Evolutionary conservation across 2,329 filamentous ascomycete species (phyloP), one percentile per base, ranked within the genome.

Genomic region (Cladosporium sp.): DNA sequence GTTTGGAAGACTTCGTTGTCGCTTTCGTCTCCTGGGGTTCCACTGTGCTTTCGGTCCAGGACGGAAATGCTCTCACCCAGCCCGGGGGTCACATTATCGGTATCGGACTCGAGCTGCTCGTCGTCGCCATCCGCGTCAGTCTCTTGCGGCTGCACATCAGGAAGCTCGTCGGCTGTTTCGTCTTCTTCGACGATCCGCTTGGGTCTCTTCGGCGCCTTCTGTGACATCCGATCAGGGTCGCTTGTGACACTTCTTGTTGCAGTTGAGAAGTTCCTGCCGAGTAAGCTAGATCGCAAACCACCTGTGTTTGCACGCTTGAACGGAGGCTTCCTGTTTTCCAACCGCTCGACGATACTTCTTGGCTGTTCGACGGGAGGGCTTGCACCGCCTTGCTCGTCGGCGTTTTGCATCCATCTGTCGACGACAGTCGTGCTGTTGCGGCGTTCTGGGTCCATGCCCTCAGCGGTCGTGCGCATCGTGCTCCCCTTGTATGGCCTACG

Each of bases 81-180:
- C 6, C 36, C 52, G 2, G 68, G 67, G 7, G 64, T 66, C 5
- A 56, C 70, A n/a, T 77, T 73, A 24, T 77, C 74, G 82, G 61
- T 58, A 17, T 91, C 86, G 50, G 89, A 87, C 50, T 90, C 88
- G 3, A 87, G 91, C 3, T 48, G 7, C 67, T 96, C 91, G 61
- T 96, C 91, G 61, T 96, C 91, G 1, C 89, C 89, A 19, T 95
- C 89, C 6, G 85, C 88, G 61, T 93, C 89, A 0, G 88, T 90
- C 52, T 90, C 83, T 61, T 72, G 77, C 38, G 77, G 71, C 36
- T 74, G 56, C 52, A 77, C 67, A 51, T 74, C 65, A 40, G 65
- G 68, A 45, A 63, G 67, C n/a, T 67, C 59, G 4, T 60, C 64
- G 2, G 58, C 62, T 58, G 61, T 52, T 56, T 62, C 53, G 64